These are phyloP conservation scores for Eremothecium sinecaudum DNA, from an alignment of 1,139 yeast genomes.

Conservation along the genomic window DNA sequence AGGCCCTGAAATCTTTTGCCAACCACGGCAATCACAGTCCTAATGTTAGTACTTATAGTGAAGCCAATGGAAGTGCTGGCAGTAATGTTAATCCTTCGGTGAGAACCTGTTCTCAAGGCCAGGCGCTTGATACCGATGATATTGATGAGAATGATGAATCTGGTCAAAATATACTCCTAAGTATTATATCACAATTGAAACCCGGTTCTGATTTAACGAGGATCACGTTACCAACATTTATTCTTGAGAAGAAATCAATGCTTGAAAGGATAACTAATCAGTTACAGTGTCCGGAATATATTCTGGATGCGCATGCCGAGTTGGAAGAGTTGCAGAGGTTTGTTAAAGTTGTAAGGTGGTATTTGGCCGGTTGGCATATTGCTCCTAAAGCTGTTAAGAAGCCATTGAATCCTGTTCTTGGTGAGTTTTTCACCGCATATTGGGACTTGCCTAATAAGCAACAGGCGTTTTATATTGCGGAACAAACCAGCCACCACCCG, in stretches of 20 bases:
- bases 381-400: constrained; percentile 97
- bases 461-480: constrained; percentile 76
- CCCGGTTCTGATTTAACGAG: constrained; percentile 87
- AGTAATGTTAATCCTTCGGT: neutral
- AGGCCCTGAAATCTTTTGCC: constrained; percentile 1
- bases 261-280: constrained; percentile 88
- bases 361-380: constrained; percentile 92
- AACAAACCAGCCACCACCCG: constrained; percentile 97
- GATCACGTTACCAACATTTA: constrained; percentile 90
- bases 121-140: constrained; percentile 43
- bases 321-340: constrained; percentile 59
- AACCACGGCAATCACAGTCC: neutral
- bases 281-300: constrained; percentile 69
- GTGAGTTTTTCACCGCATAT: constrained; percentile 81
- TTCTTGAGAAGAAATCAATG: constrained; percentile 91
- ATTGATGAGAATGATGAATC: constrained; percentile 87
- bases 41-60: neutral
- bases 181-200: constrained; percentile 80
- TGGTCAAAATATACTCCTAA: constrained; percentile 75
- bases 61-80: neutral
- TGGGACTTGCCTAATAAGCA: constrained; percentile 76
- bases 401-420: constrained; percentile 89
- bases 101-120: neutral
- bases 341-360: constrained; percentile 71
- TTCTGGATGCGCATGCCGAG: constrained; percentile 57